These are phyloP conservation scores for Pulveroboletus ravenelii DNA, from an alignment of 768 basidiomycete species.

Conservation along the genomic window DNA sequence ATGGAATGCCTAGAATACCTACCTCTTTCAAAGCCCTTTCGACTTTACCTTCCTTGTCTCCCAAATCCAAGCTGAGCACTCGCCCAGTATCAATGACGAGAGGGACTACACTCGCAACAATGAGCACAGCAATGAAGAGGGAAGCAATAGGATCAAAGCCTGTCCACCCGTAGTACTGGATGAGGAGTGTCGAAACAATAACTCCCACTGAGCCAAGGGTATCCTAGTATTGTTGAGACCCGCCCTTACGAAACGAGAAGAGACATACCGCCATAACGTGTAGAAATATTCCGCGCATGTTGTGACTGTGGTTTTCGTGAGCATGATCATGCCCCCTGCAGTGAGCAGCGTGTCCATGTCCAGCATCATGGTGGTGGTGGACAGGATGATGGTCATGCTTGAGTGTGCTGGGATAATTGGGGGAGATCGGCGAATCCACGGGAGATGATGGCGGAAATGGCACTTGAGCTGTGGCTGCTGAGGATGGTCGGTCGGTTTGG, in stretches of 20 bases:
- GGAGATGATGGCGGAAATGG: constrained; percentile 27
- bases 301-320: constrained; percentile 90
- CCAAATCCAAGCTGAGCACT: constrained; percentile 82
- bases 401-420: constrained; percentile 51
- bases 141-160: constrained; percentile 98
- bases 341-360: constrained; percentile 44
- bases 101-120: constrained; percentile 93
- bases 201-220: constrained; percentile 97
- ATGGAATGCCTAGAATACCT: constrained; percentile 15
- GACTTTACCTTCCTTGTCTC: constrained; percentile 52
- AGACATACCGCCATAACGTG: constrained; percentile 88
- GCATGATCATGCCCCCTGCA: constrained; percentile 48
- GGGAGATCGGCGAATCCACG: constrained; percentile 55
- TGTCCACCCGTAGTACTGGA: constrained; percentile 96
- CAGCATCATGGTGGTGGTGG: constrained; percentile 16
- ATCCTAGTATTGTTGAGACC: constrained; percentile 47
- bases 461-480: constrained; percentile 17
- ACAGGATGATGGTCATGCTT: constrained; percentile 44
- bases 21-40: constrained; percentile 63
- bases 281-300: constrained; percentile 98
- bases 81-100: constrained; percentile 91
- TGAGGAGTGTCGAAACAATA: constrained; percentile 92
- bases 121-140: constrained; percentile 90
- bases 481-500: constrained; percentile 18
- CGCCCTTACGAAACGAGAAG: neutral